A percentile compares a stretch with the other conserved stretches of the same genome.
Conservation (phyloP, 352 stramenopile species). For the Blastocystis sp. region DNA sequence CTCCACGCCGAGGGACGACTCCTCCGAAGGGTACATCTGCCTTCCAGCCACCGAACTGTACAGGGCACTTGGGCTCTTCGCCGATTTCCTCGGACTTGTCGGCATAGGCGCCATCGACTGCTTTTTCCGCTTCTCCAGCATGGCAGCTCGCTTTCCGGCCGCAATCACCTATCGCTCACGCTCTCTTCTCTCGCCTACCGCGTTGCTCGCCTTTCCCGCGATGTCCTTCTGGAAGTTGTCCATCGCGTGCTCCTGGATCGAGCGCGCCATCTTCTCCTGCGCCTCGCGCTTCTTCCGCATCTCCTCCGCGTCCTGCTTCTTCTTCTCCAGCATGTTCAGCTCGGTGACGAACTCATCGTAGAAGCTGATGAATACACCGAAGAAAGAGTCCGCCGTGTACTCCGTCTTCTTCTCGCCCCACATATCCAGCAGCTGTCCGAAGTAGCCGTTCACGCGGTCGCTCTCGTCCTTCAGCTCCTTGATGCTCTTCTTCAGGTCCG, state of each 20-base stretch:
- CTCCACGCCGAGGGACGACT: background rate
- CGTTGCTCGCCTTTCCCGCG: background rate
- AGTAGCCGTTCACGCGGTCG: background rate
- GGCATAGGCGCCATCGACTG: background rate
- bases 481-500: background rate
- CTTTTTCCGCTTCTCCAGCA: background rate
- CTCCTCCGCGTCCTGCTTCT: constrained; percentile 34
- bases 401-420: constrained; percentile 10
- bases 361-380: background rate
- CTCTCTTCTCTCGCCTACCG: background rate
- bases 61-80: no score
- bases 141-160: background rate
- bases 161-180: background rate
- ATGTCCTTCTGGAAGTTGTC: constrained; percentile 34
- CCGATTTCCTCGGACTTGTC: no score
- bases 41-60: no score
- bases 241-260: background rate
- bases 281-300: background rate
- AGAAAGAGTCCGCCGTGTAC: constrained; percentile 37
- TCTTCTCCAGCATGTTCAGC: constrained; percentile 16
- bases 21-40: no score
- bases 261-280: background rate
- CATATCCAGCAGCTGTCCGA: background rate
- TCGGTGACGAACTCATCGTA: constrained; percentile 13
- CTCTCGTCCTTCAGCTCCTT: background rate